Base-by-base conservation (phyloP, 768 basidiomycete genomes). In the Trichaptum fuscoviolaceum region DNA sequence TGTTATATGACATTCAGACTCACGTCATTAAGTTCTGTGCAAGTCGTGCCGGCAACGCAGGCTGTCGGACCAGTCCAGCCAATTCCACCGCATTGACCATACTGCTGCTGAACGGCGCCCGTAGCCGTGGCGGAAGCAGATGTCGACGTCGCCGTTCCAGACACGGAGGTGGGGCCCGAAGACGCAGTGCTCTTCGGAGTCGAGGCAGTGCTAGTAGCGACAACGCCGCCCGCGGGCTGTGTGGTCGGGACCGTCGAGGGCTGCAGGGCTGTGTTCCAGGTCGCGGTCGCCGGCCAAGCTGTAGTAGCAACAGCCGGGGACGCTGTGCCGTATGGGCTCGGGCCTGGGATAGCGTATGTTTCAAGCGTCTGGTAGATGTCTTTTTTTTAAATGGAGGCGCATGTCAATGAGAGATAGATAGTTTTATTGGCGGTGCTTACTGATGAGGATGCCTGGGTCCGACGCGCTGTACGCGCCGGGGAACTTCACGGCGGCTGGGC, bases 231-330 rank as follows among this genome's bases (percentile, higher is more conserved):
- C 17, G 67, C 42, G 23, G 69, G 67, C 17, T 68, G 66, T 25
- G 70, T 73, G 24, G 82, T 83, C 25, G 83, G 82, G 30, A 81
- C 79, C 25, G 82, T 80, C 59, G 76, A 72, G 26, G 84, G 82
- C 70, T 83, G 83, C 12, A 75, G 72, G 2, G 79, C 79, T 12
- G 82, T 83, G 74, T 82, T 81, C 81, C 82, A 84, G 20, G 82
- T 83, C 18, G 83, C 82, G 26, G 82, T 80, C 3, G 80, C 80
- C 17, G 82, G 81, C 67, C 71, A 84, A 2, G 80, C 66, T 25
- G 82, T 82, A 23, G 75, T 75, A 15, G 80, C 83, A 27, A 82
- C 75, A 7, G 81, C 64, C 7, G 81, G 75, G 20, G 77, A 77
- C 23, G 80, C 66, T 24, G 75, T 75, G 27, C 78, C 82, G 73